These are phyloP conservation scores for Boletus tylopilopsis DNA, from an alignment of 768 basidiomycete species.

Conservation along the genomic window DNA sequence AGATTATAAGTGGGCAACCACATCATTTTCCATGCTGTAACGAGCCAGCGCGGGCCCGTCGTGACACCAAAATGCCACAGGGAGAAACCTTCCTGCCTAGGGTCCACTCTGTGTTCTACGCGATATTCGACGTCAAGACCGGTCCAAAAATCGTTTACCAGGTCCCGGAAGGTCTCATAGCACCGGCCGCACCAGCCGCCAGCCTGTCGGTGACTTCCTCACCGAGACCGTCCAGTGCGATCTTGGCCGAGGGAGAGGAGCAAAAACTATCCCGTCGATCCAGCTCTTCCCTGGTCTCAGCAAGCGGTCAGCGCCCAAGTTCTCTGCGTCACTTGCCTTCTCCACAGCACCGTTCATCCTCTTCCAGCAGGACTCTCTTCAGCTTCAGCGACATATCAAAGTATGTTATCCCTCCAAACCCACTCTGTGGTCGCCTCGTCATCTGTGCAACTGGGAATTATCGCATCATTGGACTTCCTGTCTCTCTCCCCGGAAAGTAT, in stretches of 20 bases:
- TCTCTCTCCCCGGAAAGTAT: slow-evolving; percentile 73
- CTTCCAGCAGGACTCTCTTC: slow-evolving; percentile 60
- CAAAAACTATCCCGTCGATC: slow-evolving; percentile 46
- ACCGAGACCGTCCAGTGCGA: slow-evolving; percentile 31
- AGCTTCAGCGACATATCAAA: slow-evolving; percentile 90
- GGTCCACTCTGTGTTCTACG: slow-evolving; percentile 90
- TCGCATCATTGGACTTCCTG: slow-evolving; percentile 90
- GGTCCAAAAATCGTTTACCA: slow-evolving; percentile 92
- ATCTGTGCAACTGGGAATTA: slow-evolving; percentile 78
- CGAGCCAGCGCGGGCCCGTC: too few species aligned
- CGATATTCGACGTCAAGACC: slow-evolving; percentile 80
- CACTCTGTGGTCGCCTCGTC: slow-evolving; percentile 84
- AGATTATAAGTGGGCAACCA: too few species aligned
- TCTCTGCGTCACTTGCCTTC: slow-evolving; percentile 41
- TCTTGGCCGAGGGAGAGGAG: slow-evolving; percentile 33
- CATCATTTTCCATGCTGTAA: too few species aligned
- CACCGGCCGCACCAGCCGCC: slow-evolving; percentile 34
- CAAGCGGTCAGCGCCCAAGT: slow-evolving; percentile 40
- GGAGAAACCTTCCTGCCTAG: slow-evolving; percentile 72
- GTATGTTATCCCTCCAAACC: slow-evolving; percentile 87
- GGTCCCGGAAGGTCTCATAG: slow-evolving; percentile 89
- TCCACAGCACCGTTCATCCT: slow-evolving; percentile 45
- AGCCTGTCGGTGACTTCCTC: slow-evolving; percentile 31
- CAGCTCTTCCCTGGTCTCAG: slow-evolving; percentile 48
- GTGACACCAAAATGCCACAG: slow-evolving; percentile 39